These are phyloP conservation scores for Gamarada debralockiae DNA, from an alignment of 495 filamentous ascomycete genomes.

Conservation along the genomic window DNA sequence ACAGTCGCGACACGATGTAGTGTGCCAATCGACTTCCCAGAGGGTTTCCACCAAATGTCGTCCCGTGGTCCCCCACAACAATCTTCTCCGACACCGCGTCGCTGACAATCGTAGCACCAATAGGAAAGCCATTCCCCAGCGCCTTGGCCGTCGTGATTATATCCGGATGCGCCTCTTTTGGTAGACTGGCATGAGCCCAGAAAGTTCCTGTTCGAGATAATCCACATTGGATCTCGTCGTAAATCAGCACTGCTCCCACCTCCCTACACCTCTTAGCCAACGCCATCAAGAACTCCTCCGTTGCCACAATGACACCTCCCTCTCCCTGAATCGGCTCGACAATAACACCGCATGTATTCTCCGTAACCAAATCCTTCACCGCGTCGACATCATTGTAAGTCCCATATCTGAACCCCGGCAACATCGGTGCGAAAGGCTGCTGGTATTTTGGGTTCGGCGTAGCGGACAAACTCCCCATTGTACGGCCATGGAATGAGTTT, in stretches of 20 bases:
- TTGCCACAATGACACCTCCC: slow-evolving; percentile 84
- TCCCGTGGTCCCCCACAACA: slow-evolving; percentile 90
- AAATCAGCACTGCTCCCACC: slow-evolving; percentile 85
- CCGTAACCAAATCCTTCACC: slow-evolving; percentile 68
- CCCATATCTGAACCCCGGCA: slow-evolving; percentile 88
- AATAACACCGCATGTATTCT: slow-evolving; percentile 89
- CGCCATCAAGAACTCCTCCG: slow-evolving; percentile 71
- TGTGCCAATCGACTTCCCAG: slow-evolving; percentile 80
- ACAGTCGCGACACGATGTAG: slow-evolving; percentile 72
- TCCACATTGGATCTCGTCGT: slow-evolving; percentile 97
- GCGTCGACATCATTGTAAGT: slow-evolving; percentile 75
- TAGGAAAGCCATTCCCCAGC: slow-evolving; percentile 91
- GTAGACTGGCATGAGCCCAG: slow-evolving; percentile 80
- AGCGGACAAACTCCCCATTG: slow-evolving; percentile 86
- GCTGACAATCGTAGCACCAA: slow-evolving; percentile 86
- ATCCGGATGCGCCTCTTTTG: slow-evolving; percentile 82
- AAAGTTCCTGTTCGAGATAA: slow-evolving; percentile 79
- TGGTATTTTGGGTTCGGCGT: slow-evolving; percentile 99
- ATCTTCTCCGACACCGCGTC: slow-evolving; percentile 76
- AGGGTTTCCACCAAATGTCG: slow-evolving; percentile 95
- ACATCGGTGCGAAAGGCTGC: slow-evolving; percentile 88
- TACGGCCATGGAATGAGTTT: slow-evolving; percentile 91
- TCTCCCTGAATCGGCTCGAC: slow-evolving; percentile 98
- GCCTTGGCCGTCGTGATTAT: slow-evolving; percentile 94
- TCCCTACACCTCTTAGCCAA: slow-evolving; percentile 77